Conservation (phyloP, 306 rosid species). For the Citrullus colocynthis region DNA sequence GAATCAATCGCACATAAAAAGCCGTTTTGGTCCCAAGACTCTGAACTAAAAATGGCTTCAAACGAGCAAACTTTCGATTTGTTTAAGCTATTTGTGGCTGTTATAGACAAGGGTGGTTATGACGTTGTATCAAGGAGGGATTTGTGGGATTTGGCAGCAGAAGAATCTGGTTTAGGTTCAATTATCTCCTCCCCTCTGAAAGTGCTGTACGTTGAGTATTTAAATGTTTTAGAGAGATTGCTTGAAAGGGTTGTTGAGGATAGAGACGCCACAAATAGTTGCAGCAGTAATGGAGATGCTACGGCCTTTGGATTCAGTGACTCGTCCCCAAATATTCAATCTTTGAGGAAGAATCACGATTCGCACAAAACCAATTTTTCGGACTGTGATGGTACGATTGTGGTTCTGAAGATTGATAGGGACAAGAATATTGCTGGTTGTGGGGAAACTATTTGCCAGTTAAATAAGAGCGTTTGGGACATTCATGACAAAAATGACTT, state of each 20-base stretch:
- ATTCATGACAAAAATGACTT: neutral
- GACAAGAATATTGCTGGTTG: slow-evolving; percentile 7
- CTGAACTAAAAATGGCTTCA: slow-evolving; percentile 18
- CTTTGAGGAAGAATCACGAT: slow-evolving; percentile 15
- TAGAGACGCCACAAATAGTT: slow-evolving; percentile 25
- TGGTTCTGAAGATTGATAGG: neutral
- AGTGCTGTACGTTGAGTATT: slow-evolving; percentile 38
- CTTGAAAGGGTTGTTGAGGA: slow-evolving; percentile 19
- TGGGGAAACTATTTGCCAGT: neutral
- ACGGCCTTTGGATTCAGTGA: slow-evolving; percentile 22
- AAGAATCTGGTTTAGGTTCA: slow-evolving; percentile 43
- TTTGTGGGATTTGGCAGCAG: slow-evolving; percentile 53
- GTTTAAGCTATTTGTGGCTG: slow-evolving; percentile 58
- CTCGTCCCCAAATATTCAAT: slow-evolving; percentile 10
- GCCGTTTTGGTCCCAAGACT: slow-evolving; percentile 8
- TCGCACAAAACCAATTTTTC: neutral
- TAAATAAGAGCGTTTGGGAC: neutral
- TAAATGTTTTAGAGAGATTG: slow-evolving; percentile 38
- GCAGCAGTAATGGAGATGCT: slow-evolving; percentile 21
- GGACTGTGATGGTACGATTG: slow-evolving; percentile 20
- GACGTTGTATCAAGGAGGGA: slow-evolving; percentile 20
- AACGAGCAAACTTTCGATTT: slow-evolving; percentile 40
- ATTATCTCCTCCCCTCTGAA: slow-evolving; percentile 31
- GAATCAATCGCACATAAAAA: neutral
- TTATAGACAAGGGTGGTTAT: slow-evolving; percentile 68